These are phyloP conservation scores for Phialophora tarda DNA, from an alignment of 2,329 filamentous ascomycete genomes.

Conservation along the genomic window DNA sequence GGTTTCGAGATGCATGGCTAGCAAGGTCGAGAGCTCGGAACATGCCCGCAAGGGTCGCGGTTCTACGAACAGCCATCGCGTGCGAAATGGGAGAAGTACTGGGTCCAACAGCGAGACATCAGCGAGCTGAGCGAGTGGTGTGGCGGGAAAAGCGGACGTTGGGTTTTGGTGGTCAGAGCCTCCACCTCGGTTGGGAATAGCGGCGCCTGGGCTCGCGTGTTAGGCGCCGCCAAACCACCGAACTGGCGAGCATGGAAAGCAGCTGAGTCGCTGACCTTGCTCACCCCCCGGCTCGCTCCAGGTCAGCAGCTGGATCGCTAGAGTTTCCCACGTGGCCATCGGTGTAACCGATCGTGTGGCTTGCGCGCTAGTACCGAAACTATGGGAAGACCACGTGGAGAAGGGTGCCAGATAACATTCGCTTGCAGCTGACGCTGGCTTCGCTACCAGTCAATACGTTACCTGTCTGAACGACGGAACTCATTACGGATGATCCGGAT, in stretches of 20 bases:
- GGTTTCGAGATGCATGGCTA: too few species aligned
- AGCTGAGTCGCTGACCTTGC: conserved; percentile 13
- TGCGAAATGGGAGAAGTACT: not conserved
- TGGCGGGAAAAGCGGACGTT: not conserved
- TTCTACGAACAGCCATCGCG: not conserved
- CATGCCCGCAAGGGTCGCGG: not conserved
- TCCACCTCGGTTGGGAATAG: conserved; percentile 10
- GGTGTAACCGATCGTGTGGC: conserved; percentile 16
- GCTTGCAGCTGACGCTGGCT: conserved; percentile 6
- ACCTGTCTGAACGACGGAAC: not conserved
- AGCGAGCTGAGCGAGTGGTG: conserved; percentile 3
- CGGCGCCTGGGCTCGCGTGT: conserved; percentile 13
- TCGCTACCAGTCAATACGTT: not conserved
- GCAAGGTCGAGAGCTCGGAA: not conserved
- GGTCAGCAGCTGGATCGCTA: conserved; percentile 8
- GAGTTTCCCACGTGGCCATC: conserved; percentile 16
- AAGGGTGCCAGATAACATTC: not conserved
- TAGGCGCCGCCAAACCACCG: not conserved
- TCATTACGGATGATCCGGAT: not conserved
- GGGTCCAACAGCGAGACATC: not conserved
- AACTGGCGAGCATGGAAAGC: conserved; percentile 9
- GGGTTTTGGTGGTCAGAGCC: conserved; percentile 14
- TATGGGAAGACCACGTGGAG: conserved; percentile 13
- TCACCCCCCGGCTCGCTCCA: not conserved
- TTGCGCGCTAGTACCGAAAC: conserved; percentile 11